Conservation (phyloP, 108 stramenopile species). For the Cyclostephanos tholiformis region DNA sequence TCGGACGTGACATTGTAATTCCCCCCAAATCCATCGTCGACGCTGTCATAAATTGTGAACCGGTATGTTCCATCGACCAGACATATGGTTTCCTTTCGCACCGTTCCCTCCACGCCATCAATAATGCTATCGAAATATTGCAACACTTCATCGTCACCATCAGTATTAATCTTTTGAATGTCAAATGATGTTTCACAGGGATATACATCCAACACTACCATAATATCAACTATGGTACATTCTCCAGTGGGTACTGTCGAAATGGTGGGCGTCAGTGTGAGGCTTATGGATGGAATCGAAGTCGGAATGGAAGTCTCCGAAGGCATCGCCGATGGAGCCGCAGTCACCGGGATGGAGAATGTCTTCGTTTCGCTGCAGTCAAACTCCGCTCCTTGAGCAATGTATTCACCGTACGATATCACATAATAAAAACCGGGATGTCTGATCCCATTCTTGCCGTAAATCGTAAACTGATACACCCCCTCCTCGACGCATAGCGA, state of each 20-base stretch:
- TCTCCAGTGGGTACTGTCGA: background rate
- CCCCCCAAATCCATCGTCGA: background rate
- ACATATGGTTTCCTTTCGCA: conserved; percentile 1
- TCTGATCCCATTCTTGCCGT: background rate
- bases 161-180: conserved; percentile 1
- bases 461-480: conserved; percentile 1
- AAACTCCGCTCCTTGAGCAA: background rate
- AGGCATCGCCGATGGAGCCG: background rate
- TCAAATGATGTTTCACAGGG: background rate
- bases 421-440: background rate
- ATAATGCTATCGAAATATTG: background rate
- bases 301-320: background rate
- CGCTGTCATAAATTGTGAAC: conserved; percentile 7
- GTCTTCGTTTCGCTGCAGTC: background rate
- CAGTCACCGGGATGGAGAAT: background rate
- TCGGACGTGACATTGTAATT: conserved; percentile 1
- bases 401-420: background rate
- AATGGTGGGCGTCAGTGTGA: background rate
- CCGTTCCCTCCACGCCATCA: background rate
- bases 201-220: background rate
- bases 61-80: background rate
- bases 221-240: background rate
- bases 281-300: background rate
- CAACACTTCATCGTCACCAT: background rate
- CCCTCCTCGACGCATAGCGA: background rate